Evolutionary conservation across 768 basidiomycete species (phyloP), one percentile per base, ranked within the genome.

Genomic region (Cytidiella melzeri): DNA sequence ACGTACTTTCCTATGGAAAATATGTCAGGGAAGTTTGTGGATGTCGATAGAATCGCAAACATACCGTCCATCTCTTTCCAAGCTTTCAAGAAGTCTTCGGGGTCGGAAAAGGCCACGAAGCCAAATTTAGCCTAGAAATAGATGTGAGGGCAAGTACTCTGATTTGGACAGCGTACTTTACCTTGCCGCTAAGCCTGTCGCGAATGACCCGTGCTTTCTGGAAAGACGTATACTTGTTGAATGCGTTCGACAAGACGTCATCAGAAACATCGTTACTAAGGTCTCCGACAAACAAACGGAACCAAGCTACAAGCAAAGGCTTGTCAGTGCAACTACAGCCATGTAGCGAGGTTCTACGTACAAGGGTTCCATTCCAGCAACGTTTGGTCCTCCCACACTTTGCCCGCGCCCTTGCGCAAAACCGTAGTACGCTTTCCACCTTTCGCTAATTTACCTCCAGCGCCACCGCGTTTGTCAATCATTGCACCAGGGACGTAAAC

Each of bases 11-110:
- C 94, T 84, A 41, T 69, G 12, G 21, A 27, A 47, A 36, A 4
- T 7, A 18, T 41, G 13, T 24, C 56, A 13, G 48, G 23, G 30
- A 36, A 26, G 43, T 59, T 30, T 2, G 48, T 47, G 25, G 25
- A 27, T 28, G 15, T 11, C 6, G 11, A 4, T 2, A 11, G 26
- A 21, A 4, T 36, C 11, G 20, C 21, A 13, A 42, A 15, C 18
- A 1, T 57, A 90, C 94, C 95, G 66, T 97, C 93, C 94, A 96
- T 98, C 67, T 98, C 94, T 65, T 97, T 97, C 95, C 95, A 99
- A 15, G 95, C 95, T 63, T 83, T 94, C 49, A 99, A 66, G 67
- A 98, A 97, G 65, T 99, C 96, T 68, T 99, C 96, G 0, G 96
- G 96, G 62, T 98, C 96, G 39, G 89, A 91, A 68, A 98, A 99